phyloP scores from a whole-genome alignment of 2,329 filamentous ascomycete genomes.

The Amesomyces nigricolor region DNA sequence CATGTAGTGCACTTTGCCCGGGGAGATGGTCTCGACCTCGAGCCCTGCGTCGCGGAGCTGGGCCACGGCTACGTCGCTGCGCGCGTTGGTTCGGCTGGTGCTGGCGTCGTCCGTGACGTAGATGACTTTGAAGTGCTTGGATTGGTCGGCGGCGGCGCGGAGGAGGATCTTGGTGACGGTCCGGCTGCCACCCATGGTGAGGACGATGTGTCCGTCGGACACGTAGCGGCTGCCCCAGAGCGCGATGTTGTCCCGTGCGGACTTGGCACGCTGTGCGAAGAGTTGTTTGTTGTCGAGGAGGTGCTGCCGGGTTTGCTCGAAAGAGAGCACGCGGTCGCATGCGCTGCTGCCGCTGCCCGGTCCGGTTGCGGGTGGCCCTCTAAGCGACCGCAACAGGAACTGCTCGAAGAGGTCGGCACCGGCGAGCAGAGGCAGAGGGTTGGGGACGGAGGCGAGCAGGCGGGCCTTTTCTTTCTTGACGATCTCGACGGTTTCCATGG shows the following conservation, averaged over 20 bases:
- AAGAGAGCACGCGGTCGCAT: constrained; percentile 47
- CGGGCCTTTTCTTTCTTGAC: constrained; percentile 70
- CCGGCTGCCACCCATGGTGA: constrained; percentile 84
- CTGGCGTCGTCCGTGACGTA: constrained; percentile 56
- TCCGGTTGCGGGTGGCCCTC: constrained; percentile 42
- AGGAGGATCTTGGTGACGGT: constrained; percentile 74
- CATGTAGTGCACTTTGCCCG: constrained; percentile 71
- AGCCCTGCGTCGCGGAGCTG: constrained; percentile 68
- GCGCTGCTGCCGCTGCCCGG: constrained; percentile 29
- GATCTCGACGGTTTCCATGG: constrained; percentile 88
- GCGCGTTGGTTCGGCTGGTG: constrained; percentile 36
- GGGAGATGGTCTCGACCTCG: constrained; percentile 74
- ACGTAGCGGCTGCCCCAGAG: constrained; percentile 73
- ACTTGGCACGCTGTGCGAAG: constrained; percentile 83
- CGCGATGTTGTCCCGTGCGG: constrained; percentile 77
- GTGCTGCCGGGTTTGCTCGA: constrained; percentile 77
- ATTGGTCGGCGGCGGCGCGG: constrained; percentile 60
- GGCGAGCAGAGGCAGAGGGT: constrained; percentile 86
- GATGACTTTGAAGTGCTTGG: constrained; percentile 68
- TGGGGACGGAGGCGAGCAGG: constrained; percentile 73
- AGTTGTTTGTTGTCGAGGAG: constrained; percentile 78
- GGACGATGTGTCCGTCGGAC: constrained; percentile 69
- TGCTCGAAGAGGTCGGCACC: constrained; percentile 94
- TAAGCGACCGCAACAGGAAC: constrained; percentile 75
- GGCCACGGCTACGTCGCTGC: constrained; percentile 65